These are phyloP conservation scores for Rhynchospora pubera DNA, from an alignment of 176 grass and related monocot species.

Conservation along the genomic window DNA sequence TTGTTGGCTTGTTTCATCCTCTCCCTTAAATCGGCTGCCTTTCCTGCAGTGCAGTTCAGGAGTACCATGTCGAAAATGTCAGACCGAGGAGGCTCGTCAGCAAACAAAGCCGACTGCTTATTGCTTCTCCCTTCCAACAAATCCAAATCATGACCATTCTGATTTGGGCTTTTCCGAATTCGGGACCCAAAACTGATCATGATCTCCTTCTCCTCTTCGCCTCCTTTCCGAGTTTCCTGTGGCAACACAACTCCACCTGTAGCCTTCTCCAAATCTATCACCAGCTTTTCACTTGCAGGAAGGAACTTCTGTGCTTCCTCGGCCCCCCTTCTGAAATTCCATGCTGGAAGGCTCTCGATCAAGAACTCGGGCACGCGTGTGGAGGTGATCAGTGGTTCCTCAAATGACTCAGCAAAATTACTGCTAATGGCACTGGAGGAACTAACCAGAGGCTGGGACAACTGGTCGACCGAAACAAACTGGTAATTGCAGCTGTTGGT, in stretches of 20 bases:
- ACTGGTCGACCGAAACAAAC: conserved; percentile 14
- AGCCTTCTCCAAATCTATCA: conserved; percentile 42
- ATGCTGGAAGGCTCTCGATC: conserved; percentile 74
- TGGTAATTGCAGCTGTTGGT: conserved; percentile 27
- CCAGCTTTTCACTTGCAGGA: conserved; percentile 32
- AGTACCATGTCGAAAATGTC: conserved; percentile 74
- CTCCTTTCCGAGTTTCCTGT: conserved; percentile 26
- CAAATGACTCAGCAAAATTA: conserved; percentile 16
- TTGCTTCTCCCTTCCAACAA: conserved; percentile 67
- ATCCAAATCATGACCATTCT: conserved; percentile 62
- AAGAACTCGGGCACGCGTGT: conserved; percentile 51
- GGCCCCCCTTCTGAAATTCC: conserved; percentile 78
- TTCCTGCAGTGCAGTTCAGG: conserved; percentile 57
- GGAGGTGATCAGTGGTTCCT: conserved; percentile 62
- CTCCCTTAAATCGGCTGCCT: conserved; percentile 51
- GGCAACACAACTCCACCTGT: conserved; percentile 14
- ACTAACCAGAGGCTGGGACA: conserved; percentile 19
- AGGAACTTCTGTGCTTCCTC: conserved; percentile 76
- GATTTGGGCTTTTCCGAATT: conserved; percentile 37
- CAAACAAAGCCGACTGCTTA: conserved; percentile 73
- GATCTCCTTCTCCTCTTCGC: conserved; percentile 33
- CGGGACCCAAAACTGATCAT: conserved; percentile 19
- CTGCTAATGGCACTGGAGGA: conserved; percentile 25
- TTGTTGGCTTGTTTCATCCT: conserved; percentile 67
- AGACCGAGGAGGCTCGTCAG: conserved; percentile 61